Evolutionary conservation across 371 early-diverging fungal genomes (phyloP), one percentile per base, ranked within the genome.

Genomic region (Lichtheimia hyalospora): DNA sequence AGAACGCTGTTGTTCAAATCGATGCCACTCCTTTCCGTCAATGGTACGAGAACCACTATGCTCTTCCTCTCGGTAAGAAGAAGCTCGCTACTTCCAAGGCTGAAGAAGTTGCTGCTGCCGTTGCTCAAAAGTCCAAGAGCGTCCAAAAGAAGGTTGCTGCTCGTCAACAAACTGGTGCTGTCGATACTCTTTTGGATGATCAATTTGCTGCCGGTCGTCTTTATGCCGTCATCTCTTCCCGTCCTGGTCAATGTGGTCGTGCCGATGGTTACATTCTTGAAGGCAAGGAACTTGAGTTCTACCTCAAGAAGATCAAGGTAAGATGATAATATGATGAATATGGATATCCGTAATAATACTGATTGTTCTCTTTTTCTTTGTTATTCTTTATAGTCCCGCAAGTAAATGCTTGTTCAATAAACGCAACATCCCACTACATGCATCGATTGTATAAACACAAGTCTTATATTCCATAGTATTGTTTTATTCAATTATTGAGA

Each of bases 181-280:
- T 97, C 58, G 98, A 98, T 70, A 82, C 90, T 60, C 87, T 85
- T 56, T 81, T 99, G 59, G 93, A 93, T 63, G 93, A 96, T 70
- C 98, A 96, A 85, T 96, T 98, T 84, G 89, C 85, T 74, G 89
- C 97, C 65, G 99, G 99, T 73, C 94, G 97, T 86, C 82, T 99
- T 42, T 96, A 95, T 74, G 96, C 97, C 73, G 83, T 88, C 79
- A 84, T 99, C 75, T 77, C 97, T 48, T 97, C 99, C 65, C 96
- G 99, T 75, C 99, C 99, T 39, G 99, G 99, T 69, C 99, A 99
- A 87, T 90, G 92, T 70, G 99, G 99, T 69, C 95, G 95, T 72
- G 88, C 91, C 66, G 99, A 99, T 79, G 99, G 99, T 58, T 96
- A 98, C 89, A 92, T 99, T 69, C 89, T 99, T 53, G 99, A 99